Evolutionary conservation across 2,329 filamentous ascomycete species (phyloP).

Genomic region (Grosmannia huntii): DNA sequence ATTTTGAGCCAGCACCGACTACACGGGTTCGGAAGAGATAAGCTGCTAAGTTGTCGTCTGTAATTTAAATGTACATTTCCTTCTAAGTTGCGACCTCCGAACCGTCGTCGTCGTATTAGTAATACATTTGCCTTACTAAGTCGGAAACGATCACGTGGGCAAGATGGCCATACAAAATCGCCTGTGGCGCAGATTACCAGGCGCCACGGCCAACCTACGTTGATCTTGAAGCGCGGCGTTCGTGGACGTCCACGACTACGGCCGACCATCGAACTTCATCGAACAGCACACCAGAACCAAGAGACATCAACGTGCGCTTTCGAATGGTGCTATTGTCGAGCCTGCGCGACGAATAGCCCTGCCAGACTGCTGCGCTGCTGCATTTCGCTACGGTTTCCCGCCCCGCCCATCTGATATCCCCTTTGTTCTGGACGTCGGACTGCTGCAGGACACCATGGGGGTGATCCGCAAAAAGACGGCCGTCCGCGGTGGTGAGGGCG

Average conservation of each 20-base stretch:
- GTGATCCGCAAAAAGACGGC: slow-evolving; percentile 94
- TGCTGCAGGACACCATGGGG: slow-evolving; percentile 48
- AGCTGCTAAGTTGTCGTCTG: not conserved
- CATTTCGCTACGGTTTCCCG: not conserved
- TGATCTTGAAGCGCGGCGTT: not conserved
- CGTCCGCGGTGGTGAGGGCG: slow-evolving; percentile 70
- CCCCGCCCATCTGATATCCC: not conserved
- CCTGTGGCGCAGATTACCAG: not conserved
- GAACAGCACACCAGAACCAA: slow-evolving; percentile 6
- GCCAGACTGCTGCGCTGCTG: not conserved
- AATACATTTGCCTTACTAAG: not conserved
- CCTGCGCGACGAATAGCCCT: slow-evolving; percentile 4
- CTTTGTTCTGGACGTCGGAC: not conserved
- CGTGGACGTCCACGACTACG: slow-evolving; percentile 10
- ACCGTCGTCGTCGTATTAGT: not conserved
- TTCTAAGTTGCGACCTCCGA: no score
- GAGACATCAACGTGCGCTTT: slow-evolving; percentile 8
- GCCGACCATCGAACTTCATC: slow-evolving; percentile 10
- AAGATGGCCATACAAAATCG: not conserved
- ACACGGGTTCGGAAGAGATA: slow-evolving; percentile 1
- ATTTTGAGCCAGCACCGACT: slow-evolving; percentile 11
- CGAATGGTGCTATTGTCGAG: slow-evolving; percentile 2
- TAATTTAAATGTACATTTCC: not conserved
- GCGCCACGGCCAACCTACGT: not conserved
- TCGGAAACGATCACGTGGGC: not conserved